These are phyloP conservation scores for Ballota nigra DNA, from an alignment of 257 asterid species.

Conservation along the genomic window DNA sequence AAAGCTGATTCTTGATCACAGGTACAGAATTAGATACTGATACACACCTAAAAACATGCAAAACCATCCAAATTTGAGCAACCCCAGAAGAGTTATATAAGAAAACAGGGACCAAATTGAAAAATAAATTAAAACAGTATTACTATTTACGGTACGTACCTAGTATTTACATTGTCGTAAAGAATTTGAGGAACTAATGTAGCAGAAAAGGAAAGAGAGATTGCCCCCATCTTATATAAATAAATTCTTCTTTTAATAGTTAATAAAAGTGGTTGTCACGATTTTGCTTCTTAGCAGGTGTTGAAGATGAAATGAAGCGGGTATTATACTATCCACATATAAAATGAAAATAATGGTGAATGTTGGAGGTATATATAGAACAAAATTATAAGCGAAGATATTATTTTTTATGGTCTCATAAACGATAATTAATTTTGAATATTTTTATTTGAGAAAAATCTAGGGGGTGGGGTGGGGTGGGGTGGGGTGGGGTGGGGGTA, in stretches of 20 bases:
- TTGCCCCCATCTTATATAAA: conserved; percentile 32
- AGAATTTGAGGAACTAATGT: conserved; percentile 28
- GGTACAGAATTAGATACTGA: conserved; percentile 9
- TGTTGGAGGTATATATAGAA: neutral
- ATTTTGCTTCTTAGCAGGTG: neutral
- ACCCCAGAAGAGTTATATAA: neutral
- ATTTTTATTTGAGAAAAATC: neutral
- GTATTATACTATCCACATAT: neutral
- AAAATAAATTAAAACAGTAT: too few species aligned
- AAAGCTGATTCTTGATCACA: conserved; percentile 37
- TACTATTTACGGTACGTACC: conserved; percentile 34
- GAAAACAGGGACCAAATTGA: neutral
- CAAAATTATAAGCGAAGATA: neutral
- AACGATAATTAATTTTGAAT: neutral
- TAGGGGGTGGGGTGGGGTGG: neutral
- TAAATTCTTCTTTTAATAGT: neutral
- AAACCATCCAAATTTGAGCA: neutral
- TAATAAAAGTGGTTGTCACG: neutral
- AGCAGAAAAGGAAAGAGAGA: conserved; percentile 31
- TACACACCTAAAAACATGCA: conserved; percentile 15
- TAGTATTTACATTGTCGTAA: conserved; percentile 15
- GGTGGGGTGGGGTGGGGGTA: neutral
- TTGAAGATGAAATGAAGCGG: neutral
- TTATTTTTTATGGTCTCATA: conserved; percentile 10
- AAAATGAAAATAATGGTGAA: neutral